phyloP scores from a whole-genome alignment of 306 rosid species.

The Styphnolobium japonicum region DNA sequence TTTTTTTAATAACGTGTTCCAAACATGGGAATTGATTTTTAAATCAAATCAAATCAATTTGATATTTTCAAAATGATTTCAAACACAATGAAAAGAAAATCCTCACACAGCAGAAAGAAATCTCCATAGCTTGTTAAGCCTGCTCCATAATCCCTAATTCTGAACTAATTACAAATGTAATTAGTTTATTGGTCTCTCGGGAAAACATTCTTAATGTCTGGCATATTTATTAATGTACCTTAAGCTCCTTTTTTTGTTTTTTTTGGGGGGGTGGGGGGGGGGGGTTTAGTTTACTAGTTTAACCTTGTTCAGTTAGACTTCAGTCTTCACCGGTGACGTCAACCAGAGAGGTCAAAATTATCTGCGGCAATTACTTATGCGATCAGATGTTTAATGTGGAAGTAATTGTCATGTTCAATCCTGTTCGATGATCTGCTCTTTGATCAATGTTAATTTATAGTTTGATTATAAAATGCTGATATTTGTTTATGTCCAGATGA shows the following conservation, averaged over 20 bases:
- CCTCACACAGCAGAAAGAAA: neutral
- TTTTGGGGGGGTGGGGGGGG: neutral
- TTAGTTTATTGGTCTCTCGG: neutral
- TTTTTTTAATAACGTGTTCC: too few relatives aligned
- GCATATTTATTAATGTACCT: neutral
- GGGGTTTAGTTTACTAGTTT: neutral
- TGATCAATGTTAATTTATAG: neutral
- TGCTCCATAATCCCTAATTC: neutral
- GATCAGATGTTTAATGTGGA: neutral
- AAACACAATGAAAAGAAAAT: neutral
- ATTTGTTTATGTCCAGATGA: neutral
- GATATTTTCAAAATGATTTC: too few relatives aligned
- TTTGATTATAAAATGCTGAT: neutral
- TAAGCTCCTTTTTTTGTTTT: neutral
- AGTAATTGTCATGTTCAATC: neutral
- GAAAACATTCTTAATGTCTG: neutral
- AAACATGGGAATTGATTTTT: too few relatives aligned
- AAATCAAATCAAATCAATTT: too few relatives aligned
- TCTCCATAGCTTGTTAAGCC: neutral
- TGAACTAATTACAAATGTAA: too few relatives aligned
- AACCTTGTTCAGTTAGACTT: neutral
- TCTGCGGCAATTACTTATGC: conserved; percentile 1
- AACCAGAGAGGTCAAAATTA: neutral
- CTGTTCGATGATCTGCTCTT: neutral
- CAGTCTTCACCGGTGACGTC: neutral